These are phyloP conservation scores for Entoloma clypeatum DNA, from an alignment of 1,284 basidiomycete genomes.

Conservation along the genomic window DNA sequence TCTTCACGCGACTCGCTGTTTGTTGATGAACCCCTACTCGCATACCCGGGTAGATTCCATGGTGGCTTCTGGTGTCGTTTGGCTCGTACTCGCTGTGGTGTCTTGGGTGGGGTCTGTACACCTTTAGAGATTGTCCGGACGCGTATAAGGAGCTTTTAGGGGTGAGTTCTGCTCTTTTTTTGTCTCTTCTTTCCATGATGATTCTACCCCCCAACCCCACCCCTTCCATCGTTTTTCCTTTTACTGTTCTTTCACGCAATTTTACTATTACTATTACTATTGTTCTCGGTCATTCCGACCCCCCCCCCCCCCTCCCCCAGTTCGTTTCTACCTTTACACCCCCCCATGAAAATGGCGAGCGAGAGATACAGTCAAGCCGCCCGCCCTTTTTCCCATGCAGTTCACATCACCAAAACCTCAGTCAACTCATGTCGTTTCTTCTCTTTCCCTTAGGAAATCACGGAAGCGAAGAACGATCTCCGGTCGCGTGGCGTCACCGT, in stretches of 20 bases:
- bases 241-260: background rate
- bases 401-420: background rate
- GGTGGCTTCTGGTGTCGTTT: constrained; percentile 74
- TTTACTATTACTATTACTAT: background rate
- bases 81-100: constrained; percentile 72
- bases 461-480: constrained; percentile 67
- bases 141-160: constrained; percentile 66
- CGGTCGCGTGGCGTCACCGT: constrained; percentile 63
- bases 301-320: background rate
- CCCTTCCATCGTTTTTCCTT: background rate
- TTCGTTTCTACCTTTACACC: background rate
- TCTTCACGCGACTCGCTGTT: no score
- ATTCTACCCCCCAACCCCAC: no score
- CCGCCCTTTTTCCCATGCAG: background rate
- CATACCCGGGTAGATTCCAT: constrained; percentile 54
- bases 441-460: constrained; percentile 49
- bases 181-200: constrained; percentile 3
- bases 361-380: background rate
- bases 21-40: no score
- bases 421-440: constrained; percentile 4
- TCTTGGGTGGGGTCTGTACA: constrained; percentile 67
- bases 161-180: constrained; percentile 36
- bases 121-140: constrained; percentile 72
- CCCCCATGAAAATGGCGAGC: background rate
- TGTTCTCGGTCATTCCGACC: background rate